Conservation (phyloP, 1,139 yeast species). For the Sugiyamaella xylanicola region DNA sequence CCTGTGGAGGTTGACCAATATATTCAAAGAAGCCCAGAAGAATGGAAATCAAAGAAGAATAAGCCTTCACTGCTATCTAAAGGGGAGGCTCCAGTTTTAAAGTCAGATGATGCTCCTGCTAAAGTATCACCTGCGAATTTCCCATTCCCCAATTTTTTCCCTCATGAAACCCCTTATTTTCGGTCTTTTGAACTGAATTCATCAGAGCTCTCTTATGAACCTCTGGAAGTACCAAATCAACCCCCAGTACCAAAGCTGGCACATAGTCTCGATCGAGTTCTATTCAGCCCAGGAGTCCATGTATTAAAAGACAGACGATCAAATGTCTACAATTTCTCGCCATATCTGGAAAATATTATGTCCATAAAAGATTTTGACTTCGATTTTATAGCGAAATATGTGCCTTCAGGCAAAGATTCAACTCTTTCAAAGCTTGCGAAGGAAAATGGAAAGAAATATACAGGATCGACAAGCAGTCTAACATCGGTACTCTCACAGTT, state of each 20-base stretch:
- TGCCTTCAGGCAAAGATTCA: conserved; percentile 68
- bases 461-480: conserved; percentile 88
- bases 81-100: neutral
- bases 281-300: conserved; percentile 85
- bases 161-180: conserved; percentile 8
- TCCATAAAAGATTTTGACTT: conserved; percentile 71
- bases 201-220: conserved; percentile 24
- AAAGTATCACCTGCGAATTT: neutral
- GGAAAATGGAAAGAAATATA: conserved; percentile 49
- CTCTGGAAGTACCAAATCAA: conserved; percentile 33
- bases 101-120: neutral
- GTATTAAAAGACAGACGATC: conserved; percentile 77
- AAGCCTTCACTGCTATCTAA: too few species aligned
- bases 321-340: conserved; percentile 67
- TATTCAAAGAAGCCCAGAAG: neutral
- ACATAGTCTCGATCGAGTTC: conserved; percentile 65
- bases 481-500: conserved; percentile 74
- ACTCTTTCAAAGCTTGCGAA: conserved; percentile 54
- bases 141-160: conserved; percentile 15
- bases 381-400: conserved; percentile 56
- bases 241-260: conserved; percentile 52
- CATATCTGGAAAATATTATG: conserved; percentile 61
- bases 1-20: neutral
- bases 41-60: conserved; percentile 1
- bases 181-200: conserved; percentile 19